These are phyloP conservation scores for Aquilaria yunnanensis DNA, from an alignment of 345 rosid genomes.

Conservation along the genomic window DNA sequence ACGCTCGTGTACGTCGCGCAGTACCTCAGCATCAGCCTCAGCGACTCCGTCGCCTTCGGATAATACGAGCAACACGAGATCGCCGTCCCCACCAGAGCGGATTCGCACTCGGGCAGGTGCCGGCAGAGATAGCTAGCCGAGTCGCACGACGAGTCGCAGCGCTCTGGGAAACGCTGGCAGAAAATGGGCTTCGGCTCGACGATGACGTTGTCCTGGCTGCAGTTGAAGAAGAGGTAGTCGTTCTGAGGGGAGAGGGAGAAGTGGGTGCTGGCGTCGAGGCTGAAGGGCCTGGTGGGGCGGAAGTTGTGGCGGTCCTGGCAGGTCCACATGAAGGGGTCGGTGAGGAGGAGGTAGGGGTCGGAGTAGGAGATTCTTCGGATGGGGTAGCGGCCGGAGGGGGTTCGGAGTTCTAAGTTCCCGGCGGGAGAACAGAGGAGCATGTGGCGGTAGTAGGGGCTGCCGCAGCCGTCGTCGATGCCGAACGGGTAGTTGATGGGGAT, in stretches of 20 bases:
- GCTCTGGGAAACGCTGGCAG: slow-evolving; percentile 81
- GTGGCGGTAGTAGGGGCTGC: slow-evolving; percentile 79
- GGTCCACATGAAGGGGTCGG: slow-evolving; percentile 86
- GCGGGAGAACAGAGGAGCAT: slow-evolving; percentile 63
- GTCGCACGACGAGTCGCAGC: slow-evolving; percentile 86
- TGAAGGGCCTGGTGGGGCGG: slow-evolving; percentile 71
- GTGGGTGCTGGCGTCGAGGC: slow-evolving; percentile 80
- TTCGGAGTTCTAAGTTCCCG: slow-evolving; percentile 58
- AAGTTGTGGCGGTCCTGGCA: slow-evolving; percentile 64
- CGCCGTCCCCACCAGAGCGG: slow-evolving; percentile 27
- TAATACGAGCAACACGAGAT: slow-evolving; percentile 74
- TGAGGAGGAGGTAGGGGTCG: slow-evolving; percentile 67
- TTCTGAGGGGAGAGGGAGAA: slow-evolving; percentile 75
- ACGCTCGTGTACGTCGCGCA: slow-evolving; percentile 83
- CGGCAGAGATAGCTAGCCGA: slow-evolving; percentile 86
- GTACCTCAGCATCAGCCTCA: slow-evolving; percentile 73
- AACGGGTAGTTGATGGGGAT: slow-evolving; percentile 74
- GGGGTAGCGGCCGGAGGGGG: slow-evolving; percentile 80
- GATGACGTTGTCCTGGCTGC: slow-evolving; percentile 56
- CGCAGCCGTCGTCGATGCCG: slow-evolving; percentile 82
- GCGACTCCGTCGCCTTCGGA: slow-evolving; percentile 78
- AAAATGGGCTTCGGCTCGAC: slow-evolving; percentile 77
- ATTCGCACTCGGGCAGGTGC: slow-evolving; percentile 70
- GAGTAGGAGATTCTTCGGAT: slow-evolving; percentile 66
- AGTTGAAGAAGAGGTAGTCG: slow-evolving; percentile 92